Percentiles rank a stretch among this genome's conserved stretches.
Evolutionary conservation across 108 stramenopile genomes (phyloP).

Genomic region (Parietichytrium sp.): DNA sequence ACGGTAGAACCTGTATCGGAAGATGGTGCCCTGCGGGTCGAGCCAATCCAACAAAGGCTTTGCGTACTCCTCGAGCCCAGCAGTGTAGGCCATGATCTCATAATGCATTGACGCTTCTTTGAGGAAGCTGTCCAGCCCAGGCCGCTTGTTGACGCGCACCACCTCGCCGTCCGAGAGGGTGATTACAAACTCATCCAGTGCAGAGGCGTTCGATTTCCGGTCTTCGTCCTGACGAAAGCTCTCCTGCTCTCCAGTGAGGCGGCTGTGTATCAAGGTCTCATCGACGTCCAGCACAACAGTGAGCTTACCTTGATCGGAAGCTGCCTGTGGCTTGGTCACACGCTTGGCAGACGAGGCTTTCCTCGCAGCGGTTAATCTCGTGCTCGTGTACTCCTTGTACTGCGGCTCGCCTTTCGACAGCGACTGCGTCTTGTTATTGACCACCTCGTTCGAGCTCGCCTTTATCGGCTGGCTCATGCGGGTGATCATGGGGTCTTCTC

Average conservation of each 20-base stretch:
- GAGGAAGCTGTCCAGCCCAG: conserved; percentile 75
- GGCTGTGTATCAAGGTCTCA: conserved; percentile 94
- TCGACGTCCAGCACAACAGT: conserved; percentile 97
- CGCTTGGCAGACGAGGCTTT: too few relatives aligned
- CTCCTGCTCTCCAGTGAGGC: conserved; percentile 65
- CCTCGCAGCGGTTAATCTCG: too few relatives aligned
- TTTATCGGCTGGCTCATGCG: too few relatives aligned
- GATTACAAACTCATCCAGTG: neutral
- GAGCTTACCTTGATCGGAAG: too few relatives aligned
- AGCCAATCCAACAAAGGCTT: conserved; percentile 82
- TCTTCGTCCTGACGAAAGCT: conserved; percentile 1
- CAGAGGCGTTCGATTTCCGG: neutral
- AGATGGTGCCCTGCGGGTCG: conserved; percentile 82
- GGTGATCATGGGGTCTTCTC: too few relatives aligned
- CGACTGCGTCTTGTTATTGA: too few relatives aligned
- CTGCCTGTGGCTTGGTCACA: too few relatives aligned
- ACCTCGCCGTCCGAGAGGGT: conserved; percentile 38
- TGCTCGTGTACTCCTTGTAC: neutral
- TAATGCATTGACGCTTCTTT: conserved; percentile 68
- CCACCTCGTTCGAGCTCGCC: too few relatives aligned
- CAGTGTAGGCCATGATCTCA: conserved; percentile 92
- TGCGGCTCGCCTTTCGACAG: too few relatives aligned
- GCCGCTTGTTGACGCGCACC: conserved; percentile 85
- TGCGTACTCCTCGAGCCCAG: conserved; percentile 88
- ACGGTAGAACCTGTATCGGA: conserved; percentile 82